A percentile compares a stretch with the other conserved stretches of the same genome.
phyloP scores from a whole-genome alignment of 2,329 filamentous ascomycete species.

The Lecanoromycetidae sp. region DNA sequence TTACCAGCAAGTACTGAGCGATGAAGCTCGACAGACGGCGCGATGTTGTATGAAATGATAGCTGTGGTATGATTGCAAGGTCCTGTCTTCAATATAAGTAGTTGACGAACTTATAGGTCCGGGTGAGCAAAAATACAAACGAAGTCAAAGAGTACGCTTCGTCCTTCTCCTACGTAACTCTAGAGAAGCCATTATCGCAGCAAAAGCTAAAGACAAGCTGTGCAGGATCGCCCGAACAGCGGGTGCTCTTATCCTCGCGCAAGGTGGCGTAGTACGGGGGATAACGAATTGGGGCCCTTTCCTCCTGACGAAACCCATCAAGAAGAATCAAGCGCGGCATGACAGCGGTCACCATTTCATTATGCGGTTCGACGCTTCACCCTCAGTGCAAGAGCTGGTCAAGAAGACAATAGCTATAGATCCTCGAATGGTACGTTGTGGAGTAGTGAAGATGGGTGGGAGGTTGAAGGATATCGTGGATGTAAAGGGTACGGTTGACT shows the following conservation, averaged over 20 bases:
- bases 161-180: slow-evolving; percentile 16
- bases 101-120: slow-evolving; percentile 51
- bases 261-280: slow-evolving; percentile 81
- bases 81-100: neutral
- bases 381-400: slow-evolving; percentile 61
- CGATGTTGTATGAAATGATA: slow-evolving; percentile 96
- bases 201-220: slow-evolving; percentile 9
- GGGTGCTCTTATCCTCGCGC: slow-evolving; percentile 68
- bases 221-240: slow-evolving; percentile 74
- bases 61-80: slow-evolving; percentile 59
- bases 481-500: slow-evolving; percentile 43
- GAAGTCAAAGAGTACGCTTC: slow-evolving; percentile 85
- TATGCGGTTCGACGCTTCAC: slow-evolving; percentile 83
- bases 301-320: slow-evolving; percentile 65
- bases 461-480: slow-evolving; percentile 51
- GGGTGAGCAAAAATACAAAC: slow-evolving; percentile 56
- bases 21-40: slow-evolving; percentile 4
- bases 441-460: slow-evolving; percentile 71
- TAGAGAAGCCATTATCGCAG: too few relatives aligned
- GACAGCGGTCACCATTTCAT: slow-evolving; percentile 89
- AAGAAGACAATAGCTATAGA: slow-evolving; percentile 68
- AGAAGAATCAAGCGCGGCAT: slow-evolving; percentile 72
- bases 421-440: slow-evolving; percentile 78
- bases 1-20: neutral
- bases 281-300: slow-evolving; percentile 94